phyloP scores from a whole-genome alignment of 805 yeast species.

The Myxozyma nipponensis region DNA sequence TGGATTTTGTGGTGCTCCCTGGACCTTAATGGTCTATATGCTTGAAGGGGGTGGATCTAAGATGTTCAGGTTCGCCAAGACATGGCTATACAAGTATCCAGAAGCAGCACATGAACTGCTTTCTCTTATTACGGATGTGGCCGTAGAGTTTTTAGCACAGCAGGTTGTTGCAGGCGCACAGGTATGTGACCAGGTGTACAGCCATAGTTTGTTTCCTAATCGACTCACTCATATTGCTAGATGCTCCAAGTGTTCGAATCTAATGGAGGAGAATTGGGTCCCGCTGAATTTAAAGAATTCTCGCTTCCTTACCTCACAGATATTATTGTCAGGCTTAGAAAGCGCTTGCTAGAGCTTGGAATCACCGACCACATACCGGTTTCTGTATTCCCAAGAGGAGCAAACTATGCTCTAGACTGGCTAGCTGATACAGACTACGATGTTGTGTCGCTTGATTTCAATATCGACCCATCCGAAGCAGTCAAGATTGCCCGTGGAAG shows the following conservation, averaged over 20 bases:
- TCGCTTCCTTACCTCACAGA: slow-evolving; percentile 82
- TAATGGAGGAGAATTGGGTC: slow-evolving; percentile 97
- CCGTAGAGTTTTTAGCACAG: slow-evolving; percentile 86
- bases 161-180: slow-evolving; percentile 98
- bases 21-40: slow-evolving; percentile 96
- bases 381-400: slow-evolving; percentile 90
- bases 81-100: slow-evolving; percentile 84
- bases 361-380: slow-evolving; percentile 69
- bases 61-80: slow-evolving; percentile 83
- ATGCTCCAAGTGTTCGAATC: slow-evolving; percentile 95
- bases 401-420: slow-evolving; percentile 92
- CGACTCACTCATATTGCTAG: slow-evolving; percentile 3
- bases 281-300: slow-evolving; percentile 80
- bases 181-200: slow-evolving; percentile 23
- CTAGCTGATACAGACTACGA: slow-evolving; percentile 78
- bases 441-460: slow-evolving; percentile 91
- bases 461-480: slow-evolving; percentile 79
- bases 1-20: slow-evolving; percentile 97
- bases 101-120: slow-evolving; percentile 66
- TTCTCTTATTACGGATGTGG: slow-evolving; percentile 77
- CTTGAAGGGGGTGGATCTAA: slow-evolving; percentile 89
- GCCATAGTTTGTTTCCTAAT: background rate
- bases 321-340: slow-evolving; percentile 65
- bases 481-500: slow-evolving; percentile 68
- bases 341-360: slow-evolving; percentile 67